A percentile compares a stretch with the other conserved stretches of the same genome.
Evolutionary conservation across 164 flowering plant species (phyloP).

Genomic region (Vitis amurensis): DNA sequence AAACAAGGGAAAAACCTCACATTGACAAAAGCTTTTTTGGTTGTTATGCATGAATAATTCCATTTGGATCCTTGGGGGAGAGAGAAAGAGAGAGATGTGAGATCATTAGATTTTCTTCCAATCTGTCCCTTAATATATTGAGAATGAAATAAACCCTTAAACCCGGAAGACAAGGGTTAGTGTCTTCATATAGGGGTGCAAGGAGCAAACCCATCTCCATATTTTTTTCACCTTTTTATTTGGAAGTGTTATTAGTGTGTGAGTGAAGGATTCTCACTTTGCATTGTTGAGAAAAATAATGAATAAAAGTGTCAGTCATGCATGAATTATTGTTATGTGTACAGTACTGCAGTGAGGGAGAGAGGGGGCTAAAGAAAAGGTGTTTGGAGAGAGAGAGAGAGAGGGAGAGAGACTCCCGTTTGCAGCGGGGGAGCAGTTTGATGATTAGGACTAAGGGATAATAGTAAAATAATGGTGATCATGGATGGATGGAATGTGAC

Average conservation of each 20-base stretch:
- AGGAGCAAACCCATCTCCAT: slow-evolving; percentile 16
- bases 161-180: slow-evolving; percentile 68
- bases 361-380: slow-evolving; percentile 15
- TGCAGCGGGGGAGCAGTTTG: slow-evolving; percentile 63
- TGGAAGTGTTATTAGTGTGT: neutral
- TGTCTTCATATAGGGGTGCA: slow-evolving; percentile 67
- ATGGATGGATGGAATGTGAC: slow-evolving; percentile 55
- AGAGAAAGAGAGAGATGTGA: too few relatives aligned
- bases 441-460: slow-evolving; percentile 54
- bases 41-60: slow-evolving; percentile 1
- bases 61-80: slow-evolving; percentile 7
- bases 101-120: slow-evolving; percentile 31
- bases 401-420: slow-evolving; percentile 41
- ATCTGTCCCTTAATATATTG: slow-evolving; percentile 29
- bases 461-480: slow-evolving; percentile 25
- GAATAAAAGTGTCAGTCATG: slow-evolving; percentile 28
- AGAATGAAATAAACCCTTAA: slow-evolving; percentile 33
- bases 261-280: slow-evolving; percentile 6
- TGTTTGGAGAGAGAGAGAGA: slow-evolving; percentile 1
- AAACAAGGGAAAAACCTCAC: too few relatives aligned
- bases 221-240: slow-evolving; percentile 1
- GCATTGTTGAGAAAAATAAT: neutral
- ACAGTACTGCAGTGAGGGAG: slow-evolving; percentile 7
- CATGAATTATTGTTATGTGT: slow-evolving; percentile 43
- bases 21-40: neutral